These are phyloP conservation scores for Mrakia blollopis DNA, from an alignment of 768 basidiomycete genomes.

Conservation along the genomic window DNA sequence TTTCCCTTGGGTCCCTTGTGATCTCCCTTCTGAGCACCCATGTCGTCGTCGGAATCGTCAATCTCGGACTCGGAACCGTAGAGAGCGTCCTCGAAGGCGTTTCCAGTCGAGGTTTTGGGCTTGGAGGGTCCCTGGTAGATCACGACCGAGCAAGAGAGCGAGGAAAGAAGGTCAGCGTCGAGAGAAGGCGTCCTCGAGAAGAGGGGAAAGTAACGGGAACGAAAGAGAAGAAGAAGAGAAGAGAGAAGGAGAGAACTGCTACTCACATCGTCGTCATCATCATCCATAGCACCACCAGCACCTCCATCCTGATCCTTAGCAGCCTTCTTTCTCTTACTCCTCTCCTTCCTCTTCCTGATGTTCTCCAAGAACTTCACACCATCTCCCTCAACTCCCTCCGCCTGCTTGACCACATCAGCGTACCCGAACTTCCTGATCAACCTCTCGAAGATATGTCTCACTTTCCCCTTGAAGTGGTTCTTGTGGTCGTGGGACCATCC, in stretches of 20 bases:
- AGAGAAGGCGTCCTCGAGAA: not conserved
- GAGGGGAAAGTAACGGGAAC: too few relatives aligned
- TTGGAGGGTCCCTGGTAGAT: slow-evolving; percentile 50
- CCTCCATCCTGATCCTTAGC: slow-evolving; percentile 52
- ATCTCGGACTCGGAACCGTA: slow-evolving; percentile 94
- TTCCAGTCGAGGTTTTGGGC: slow-evolving; percentile 58
- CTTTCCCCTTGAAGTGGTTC: slow-evolving; percentile 96
- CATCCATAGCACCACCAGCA: slow-evolving; percentile 55
- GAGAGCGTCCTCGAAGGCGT: slow-evolving; percentile 94
- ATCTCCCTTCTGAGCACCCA: slow-evolving; percentile 33
- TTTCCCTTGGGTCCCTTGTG: slow-evolving; percentile 41
- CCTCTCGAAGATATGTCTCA: slow-evolving; percentile 93
- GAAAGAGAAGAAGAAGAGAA: too few relatives aligned
- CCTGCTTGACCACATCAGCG: slow-evolving; percentile 64
- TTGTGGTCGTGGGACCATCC: slow-evolving; percentile 96
- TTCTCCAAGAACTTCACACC: slow-evolving; percentile 74
- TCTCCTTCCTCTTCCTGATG: slow-evolving; percentile 91
- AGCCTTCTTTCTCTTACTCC: slow-evolving; percentile 80
- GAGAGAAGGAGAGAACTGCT: too few relatives aligned
- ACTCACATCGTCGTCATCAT: slow-evolving; percentile 51
- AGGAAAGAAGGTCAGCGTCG: not conserved
- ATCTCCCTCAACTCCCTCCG: slow-evolving; percentile 73
- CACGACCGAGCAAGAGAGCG: not conserved
- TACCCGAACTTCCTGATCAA: slow-evolving; percentile 86
- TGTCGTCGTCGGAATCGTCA: slow-evolving; percentile 52